Base-by-base conservation (phyloP, 768 basidiomycete genomes). In the Cubamyces lactineus region DNA sequence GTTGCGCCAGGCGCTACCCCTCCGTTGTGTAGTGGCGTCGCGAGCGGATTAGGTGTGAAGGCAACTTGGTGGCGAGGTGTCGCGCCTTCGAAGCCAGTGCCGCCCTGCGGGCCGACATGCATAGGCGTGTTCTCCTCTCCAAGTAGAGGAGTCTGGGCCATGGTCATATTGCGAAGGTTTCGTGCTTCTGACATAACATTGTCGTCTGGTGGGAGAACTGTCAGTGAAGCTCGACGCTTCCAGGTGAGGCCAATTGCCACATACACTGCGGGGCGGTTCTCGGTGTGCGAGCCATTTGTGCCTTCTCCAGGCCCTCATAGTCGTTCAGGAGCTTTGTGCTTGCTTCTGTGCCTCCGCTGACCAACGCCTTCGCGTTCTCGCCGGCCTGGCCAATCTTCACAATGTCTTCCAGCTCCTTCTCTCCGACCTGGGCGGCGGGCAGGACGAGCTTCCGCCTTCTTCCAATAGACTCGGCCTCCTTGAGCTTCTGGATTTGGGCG, bases 81-180 rank as follows among this genome's bases (percentile, higher is more conserved):
- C 0, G 95, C 96, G 47, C 95, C 84, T 72, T 95, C 95, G 71
- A 94, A 99, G 2, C 97, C 97, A 7, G 94, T 94, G 13, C 93
- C 92, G 15, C 86, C 89, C n/a, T 80, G 84, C 21, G 86, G 79
- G 1, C 80, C 80, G 7, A 78, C 75, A 71, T 96, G 96, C 50
- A 98, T 74, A 13, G 96, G 97, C 0, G 97, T 98, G 74, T 99
- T 99, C 76, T 98, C 96, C 51, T 98, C 94, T 3, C 97, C 97
- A 13, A 98, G 83, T 1, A 99, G 80, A 16, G 97, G 97, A 0
- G 97, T 99, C 76, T 98, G 96, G 3, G 84, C 83, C 45, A 89
- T 88, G 12, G 87, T 88, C 94, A 99, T 92, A 69, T 94, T 96
- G 21, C 96, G 90, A 23, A 98, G 76, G 76, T 98, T 98, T 38